Conservation (phyloP, 1,139 yeast genomes). For the Debaryomyces singareniensis region DNA sequence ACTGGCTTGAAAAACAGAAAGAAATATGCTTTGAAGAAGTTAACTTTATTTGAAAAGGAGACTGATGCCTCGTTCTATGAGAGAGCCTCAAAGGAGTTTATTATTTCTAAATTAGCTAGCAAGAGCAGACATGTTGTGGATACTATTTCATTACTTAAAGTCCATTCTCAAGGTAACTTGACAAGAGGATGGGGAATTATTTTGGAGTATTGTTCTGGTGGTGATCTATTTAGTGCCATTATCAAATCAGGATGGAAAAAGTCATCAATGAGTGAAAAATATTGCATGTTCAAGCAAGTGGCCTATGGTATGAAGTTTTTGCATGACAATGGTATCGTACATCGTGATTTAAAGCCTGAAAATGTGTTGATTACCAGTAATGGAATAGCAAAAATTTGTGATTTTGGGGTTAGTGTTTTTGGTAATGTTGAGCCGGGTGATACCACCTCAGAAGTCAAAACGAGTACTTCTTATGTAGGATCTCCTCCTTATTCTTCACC, state of each 20-base stretch:
- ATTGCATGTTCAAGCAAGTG: slow-evolving; percentile 58
- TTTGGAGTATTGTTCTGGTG: slow-evolving; percentile 58
- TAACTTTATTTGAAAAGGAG: slow-evolving; percentile 55
- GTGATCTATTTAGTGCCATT: slow-evolving; percentile 42
- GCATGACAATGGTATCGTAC: slow-evolving; percentile 54
- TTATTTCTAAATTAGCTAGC: slow-evolving; percentile 49
- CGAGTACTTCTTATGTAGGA: slow-evolving; percentile 52
- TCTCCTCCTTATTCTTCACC: slow-evolving; percentile 82
- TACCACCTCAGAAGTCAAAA: slow-evolving; percentile 39
- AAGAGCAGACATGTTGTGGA: slow-evolving; percentile 53
- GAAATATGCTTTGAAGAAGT: slow-evolving; percentile 57
- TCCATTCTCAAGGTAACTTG: slow-evolving; percentile 49
- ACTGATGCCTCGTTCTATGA: slow-evolving; percentile 59
- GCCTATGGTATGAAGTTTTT: slow-evolving; percentile 46
- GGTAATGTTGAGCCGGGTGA: slow-evolving; percentile 56
- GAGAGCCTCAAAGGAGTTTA: slow-evolving; percentile 57
- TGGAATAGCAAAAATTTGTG: slow-evolving; percentile 66
- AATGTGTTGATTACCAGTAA: slow-evolving; percentile 48
- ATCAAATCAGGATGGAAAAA: slow-evolving; percentile 44
- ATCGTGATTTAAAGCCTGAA: slow-evolving; percentile 64
- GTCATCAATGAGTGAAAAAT: slow-evolving; percentile 40
- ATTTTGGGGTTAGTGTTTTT: slow-evolving; percentile 68
- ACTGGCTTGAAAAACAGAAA: slow-evolving; percentile 36
- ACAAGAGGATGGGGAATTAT: slow-evolving; percentile 75
- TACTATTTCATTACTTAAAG: slow-evolving; percentile 49